phyloP scores from a whole-genome alignment of 352 stramenopile genomes.

The Aphanomyces invadans region DNA sequence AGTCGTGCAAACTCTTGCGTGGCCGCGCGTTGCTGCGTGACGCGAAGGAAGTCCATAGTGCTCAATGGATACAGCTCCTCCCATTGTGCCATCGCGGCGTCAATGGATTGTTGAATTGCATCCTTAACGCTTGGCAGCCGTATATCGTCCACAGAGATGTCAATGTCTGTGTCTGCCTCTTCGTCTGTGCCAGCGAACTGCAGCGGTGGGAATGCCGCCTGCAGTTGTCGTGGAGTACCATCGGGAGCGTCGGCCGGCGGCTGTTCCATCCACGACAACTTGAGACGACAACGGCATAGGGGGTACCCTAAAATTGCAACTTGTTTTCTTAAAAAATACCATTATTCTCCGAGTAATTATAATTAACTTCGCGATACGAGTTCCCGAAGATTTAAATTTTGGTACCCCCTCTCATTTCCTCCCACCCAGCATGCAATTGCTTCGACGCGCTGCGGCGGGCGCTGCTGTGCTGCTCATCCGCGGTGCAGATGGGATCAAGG shows the following conservation, averaged over 20 bases:
- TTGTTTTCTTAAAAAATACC: too few relatives aligned
- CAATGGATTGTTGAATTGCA: slow-evolving; percentile 13
- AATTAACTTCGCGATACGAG: too few relatives aligned
- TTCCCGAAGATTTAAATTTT: background rate
- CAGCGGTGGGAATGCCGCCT: background rate
- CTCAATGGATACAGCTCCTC: background rate
- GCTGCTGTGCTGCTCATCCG: background rate
- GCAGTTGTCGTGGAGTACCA: background rate
- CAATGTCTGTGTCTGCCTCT: background rate
- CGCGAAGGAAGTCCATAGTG: background rate
- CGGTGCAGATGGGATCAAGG: background rate
- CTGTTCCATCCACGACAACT: too few relatives aligned
- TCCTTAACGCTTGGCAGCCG: background rate
- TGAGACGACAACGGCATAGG: too few relatives aligned
- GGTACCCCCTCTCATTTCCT: background rate
- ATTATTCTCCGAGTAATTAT: too few relatives aligned
- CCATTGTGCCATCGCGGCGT: background rate
- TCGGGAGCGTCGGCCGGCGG: background rate
- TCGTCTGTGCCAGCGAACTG: background rate
- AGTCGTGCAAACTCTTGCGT: slow-evolving; percentile 8
- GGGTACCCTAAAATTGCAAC: too few relatives aligned
- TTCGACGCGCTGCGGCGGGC: background rate
- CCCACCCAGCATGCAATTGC: background rate
- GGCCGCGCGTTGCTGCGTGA: background rate
- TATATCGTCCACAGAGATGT: slow-evolving; percentile 15